Conservation (phyloP, 169 alveolate genomes). For the Eimeria falciformis region DNA sequence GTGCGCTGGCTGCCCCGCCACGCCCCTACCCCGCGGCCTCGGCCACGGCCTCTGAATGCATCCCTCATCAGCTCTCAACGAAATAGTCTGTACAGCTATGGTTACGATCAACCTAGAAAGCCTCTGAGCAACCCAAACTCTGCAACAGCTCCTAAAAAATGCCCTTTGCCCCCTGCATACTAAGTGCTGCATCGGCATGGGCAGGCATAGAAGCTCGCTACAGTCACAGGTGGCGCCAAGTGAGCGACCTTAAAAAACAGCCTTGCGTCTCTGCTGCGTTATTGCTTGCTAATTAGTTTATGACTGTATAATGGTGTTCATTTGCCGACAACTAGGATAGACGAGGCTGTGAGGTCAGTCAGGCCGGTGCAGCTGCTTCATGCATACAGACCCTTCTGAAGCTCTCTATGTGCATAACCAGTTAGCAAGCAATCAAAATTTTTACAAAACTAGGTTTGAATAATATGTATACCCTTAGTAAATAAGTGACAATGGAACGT, state of each 20-base stretch:
- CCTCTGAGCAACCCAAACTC: constrained; percentile 62
- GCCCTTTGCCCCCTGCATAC: constrained; percentile 64
- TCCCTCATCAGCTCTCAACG: constrained; percentile 66
- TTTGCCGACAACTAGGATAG: no score
- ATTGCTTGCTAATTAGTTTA: constrained; percentile 25
- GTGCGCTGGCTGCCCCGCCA: constrained; percentile 68
- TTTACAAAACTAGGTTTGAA: no score
- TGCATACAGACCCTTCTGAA: no score
- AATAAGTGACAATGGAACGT: no score
- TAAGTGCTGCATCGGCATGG: constrained; percentile 63
- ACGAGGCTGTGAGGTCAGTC: no score
- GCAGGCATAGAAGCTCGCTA: constrained; percentile 65
- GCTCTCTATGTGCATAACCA: no score
- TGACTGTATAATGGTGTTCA: no score
- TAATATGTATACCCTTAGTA: no score
- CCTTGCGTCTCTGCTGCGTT: constrained; percentile 52
- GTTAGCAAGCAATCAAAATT: no score
- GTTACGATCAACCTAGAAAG: constrained; percentile 51
- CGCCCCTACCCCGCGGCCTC: constrained; percentile 70
- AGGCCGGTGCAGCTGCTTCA: no score
- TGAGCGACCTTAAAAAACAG: constrained; percentile 47
- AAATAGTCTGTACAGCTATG: constrained; percentile 32
- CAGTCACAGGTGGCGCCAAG: constrained; percentile 64
- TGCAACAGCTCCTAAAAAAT: constrained; percentile 51
- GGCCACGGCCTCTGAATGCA: constrained; percentile 68